phyloP scores from a whole-genome alignment of 2,329 filamentous ascomycete genomes.

The Fonsecaea pedrosoi region DNA sequence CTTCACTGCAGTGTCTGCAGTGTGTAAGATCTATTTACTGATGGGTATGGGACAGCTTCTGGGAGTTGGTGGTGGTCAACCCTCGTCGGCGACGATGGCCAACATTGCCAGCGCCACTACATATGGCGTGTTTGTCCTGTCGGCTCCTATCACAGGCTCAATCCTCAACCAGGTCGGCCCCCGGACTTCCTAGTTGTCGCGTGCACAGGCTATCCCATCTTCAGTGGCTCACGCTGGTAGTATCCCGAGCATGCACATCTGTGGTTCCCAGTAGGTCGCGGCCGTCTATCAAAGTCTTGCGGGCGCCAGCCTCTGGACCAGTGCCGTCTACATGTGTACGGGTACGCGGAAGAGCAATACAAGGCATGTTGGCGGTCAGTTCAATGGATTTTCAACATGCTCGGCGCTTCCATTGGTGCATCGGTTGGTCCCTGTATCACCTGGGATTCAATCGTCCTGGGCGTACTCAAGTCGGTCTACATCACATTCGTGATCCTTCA shows the following conservation, averaged over 20 bases:
- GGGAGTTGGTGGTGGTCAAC: slow-evolving; percentile 16
- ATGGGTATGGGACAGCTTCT: slow-evolving; percentile 5
- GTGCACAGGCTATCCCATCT: slow-evolving; percentile 18
- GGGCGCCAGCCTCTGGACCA: slow-evolving; percentile 15
- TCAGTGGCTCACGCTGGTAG: slow-evolving; percentile 16
- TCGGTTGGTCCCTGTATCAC: slow-evolving; percentile 13
- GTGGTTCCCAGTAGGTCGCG: slow-evolving; percentile 18
- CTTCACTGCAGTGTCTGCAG: background rate
- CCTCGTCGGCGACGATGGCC: slow-evolving; percentile 19
- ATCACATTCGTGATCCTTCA: slow-evolving; percentile 20
- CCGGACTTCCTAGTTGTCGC: slow-evolving; percentile 11
- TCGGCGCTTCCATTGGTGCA: slow-evolving; percentile 12
- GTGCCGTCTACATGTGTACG: slow-evolving; percentile 9
- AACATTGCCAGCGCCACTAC: slow-evolving; percentile 19
- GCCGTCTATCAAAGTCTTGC: slow-evolving; percentile 13
- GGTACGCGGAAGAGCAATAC: slow-evolving; percentile 16
- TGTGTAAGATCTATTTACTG: background rate
- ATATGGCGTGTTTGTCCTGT: slow-evolving; percentile 13
- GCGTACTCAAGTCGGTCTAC: slow-evolving; percentile 19
- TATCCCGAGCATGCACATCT: slow-evolving; percentile 12
- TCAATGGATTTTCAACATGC: slow-evolving; percentile 18
- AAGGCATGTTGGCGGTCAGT: slow-evolving; percentile 16
- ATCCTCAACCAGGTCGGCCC: slow-evolving; percentile 20
- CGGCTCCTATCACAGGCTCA: slow-evolving; percentile 6
- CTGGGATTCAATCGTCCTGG: slow-evolving; percentile 9